Percentiles rank a stretch among this genome's conserved stretches.
Evolutionary conservation across 1,284 basidiomycete species (phyloP).

Genomic region (Papiliotrema nemorosa): DNA sequence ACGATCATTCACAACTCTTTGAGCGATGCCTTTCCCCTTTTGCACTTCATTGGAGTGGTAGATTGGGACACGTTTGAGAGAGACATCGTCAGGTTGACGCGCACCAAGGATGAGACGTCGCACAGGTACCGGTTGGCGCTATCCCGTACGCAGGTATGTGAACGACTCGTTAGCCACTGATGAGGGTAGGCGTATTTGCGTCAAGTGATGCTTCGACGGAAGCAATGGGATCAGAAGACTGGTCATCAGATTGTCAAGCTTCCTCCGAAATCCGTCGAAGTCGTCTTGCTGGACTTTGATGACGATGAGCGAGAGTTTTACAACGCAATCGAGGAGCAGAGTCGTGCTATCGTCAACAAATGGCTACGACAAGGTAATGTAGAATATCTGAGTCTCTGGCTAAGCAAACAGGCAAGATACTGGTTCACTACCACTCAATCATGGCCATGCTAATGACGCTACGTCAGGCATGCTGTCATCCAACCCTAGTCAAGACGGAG

Average conservation of each 20-base stretch:
- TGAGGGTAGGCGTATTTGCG: conserved; percentile 22
- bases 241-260: conserved; percentile 42
- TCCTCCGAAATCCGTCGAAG: conserved; percentile 33
- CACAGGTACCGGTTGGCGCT: conserved; percentile 28
- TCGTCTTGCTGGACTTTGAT: conserved; percentile 38
- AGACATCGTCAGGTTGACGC: no score
- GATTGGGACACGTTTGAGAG: no score
- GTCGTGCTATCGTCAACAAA: conserved; percentile 43
- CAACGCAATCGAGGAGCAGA: conserved; percentile 36
- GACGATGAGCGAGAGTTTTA: conserved; percentile 47
- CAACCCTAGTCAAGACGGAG: conserved; percentile 32
- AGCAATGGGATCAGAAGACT: conserved; percentile 45
- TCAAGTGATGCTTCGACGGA: conserved; percentile 37
- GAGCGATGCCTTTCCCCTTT: conserved; percentile 33
- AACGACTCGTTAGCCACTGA: background rate
- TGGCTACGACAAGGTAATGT: conserved; percentile 25
- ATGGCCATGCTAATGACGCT: conserved; percentile 43
- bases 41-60: conserved; percentile 34
- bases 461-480: conserved; percentile 38
- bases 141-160: conserved; percentile 20
- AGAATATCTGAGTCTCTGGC: background rate
- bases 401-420: conserved; percentile 29
- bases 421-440: conserved; percentile 44
- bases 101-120: no score
- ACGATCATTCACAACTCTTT: conserved; percentile 21